Conservation (phyloP, 306 rosid genomes). For the Prunus salicina region DNA sequence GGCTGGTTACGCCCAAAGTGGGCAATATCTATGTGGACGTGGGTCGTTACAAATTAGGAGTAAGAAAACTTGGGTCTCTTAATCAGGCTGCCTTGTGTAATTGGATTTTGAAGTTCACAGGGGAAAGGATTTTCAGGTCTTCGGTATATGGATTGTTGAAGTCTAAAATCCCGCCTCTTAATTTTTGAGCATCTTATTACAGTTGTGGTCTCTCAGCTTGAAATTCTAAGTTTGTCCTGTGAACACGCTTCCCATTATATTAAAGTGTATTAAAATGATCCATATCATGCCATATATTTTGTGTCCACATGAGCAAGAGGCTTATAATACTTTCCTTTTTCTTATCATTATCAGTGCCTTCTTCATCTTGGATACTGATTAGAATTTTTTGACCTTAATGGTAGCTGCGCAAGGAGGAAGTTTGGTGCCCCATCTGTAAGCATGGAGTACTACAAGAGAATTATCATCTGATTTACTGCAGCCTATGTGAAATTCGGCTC, state of each 20-base stretch:
- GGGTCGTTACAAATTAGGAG: not conserved
- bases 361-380: constrained; percentile 8
- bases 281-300: not conserved
- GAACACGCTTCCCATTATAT: not conserved
- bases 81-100: not conserved
- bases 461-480: constrained; percentile 44
- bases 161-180: not conserved
- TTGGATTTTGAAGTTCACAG: no score
- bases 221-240: not conserved
- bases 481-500: constrained; percentile 55
- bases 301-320: not conserved
- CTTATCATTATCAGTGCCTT: not conserved
- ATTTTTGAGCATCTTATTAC: not conserved
- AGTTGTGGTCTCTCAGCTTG: not conserved
- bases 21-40: not conserved
- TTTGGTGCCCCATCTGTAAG: constrained; percentile 92
- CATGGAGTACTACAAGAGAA: constrained; percentile 66
- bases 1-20: not conserved
- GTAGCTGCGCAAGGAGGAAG: constrained; percentile 38
- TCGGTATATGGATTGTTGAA: no score
- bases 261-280: not conserved
- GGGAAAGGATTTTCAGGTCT: no score
- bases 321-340: not conserved
- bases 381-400: constrained; percentile 19
- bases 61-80: not conserved